Base-by-base conservation (phyloP, 768 basidiomycete species). In the Amanita pseudoporphyria region DNA sequence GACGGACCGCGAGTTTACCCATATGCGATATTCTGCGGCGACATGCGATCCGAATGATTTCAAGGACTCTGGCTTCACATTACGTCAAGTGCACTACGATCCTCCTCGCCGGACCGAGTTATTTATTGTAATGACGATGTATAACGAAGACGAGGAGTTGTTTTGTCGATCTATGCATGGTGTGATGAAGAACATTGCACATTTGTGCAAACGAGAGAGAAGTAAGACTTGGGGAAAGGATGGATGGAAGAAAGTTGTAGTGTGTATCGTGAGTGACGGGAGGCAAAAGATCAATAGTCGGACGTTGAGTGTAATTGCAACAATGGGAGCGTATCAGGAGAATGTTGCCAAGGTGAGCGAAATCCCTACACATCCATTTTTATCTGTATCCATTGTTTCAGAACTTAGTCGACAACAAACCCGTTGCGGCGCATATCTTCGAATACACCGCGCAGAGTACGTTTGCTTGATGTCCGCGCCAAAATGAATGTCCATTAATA, bases 51-150 rank as follows among this genome's bases (percentile, higher is more conserved):
- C 95, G 6, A 92, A 97, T 65, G 82, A 90, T 60, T 98, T 97
- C 64, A 76, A 82, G 58, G 71, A 81, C 22, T 66, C 77, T 9
- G 81, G 86, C 1, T 98, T 95, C 67, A 88, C 90, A 0, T 73
- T 97, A 6, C 80, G 95, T 2, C 94, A 95, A 63, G 75, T 80
- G n/a, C 79, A 89, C 57, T 94, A 95, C 64, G 88, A 94, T 58
- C 92, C 92, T 0, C 86, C 89, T 0, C 73, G 94, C 16, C 74
- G 86, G 30, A 96, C 94, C 30, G 95, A 98, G 65, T 71, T 97
- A 13, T 95, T 96, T 68, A 94, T 97, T 57, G 94, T 96, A 37
- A 86, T 97, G 79, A 97, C 94, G 12, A 96, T 97, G 93, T 96
- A 95, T 64, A 95, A 96, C 59, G 92, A 92, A 59, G 81, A 89